Evolutionary conservation across 495 filamentous ascomycete genomes (phyloP), one percentile per base, ranked within the genome.

Genomic region (Amniculicola lignicola): DNA sequence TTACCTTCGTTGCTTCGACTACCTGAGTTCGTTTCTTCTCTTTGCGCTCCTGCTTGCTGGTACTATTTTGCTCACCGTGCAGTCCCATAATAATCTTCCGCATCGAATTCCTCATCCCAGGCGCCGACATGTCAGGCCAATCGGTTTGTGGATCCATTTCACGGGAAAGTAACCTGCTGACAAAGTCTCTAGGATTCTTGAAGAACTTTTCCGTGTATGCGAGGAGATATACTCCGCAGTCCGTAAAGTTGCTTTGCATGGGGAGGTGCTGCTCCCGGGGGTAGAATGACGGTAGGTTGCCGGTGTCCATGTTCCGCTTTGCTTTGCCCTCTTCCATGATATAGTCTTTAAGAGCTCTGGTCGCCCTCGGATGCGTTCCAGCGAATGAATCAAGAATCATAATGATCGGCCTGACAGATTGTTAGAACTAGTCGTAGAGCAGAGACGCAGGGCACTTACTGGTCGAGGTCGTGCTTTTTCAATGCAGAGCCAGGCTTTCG

Each of bases 351-450:
- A 98, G 77, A 28, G 77, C 74, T 29, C 64, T 75, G 36, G 86
- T 77, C 2, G 88, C 84, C 1, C 28, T 52, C 0, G 78, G 72
- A 64, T 90, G 92, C 0, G 67, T 11, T 15, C 64, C 31, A 31
- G 82, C 84, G 24, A 98, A 74, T 0, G 93, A 97, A 69, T 98
- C 93, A 14, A 98, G 81, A 0, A 88, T 90, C 59, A 98, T 83
- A 51, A 98, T 95, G 19, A 77, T 77, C 4, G 89, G 82, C 38
- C 76, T 76, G 35, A 43, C 72, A 74, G 54, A 70, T n/a, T 7
- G 7, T 35, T 35, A 7, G n/a, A 7, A 35, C 29, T n/a, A 35
- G n/a, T 7, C 7, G 10, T 7, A 47, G 3, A 24, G 9, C 21
- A 12, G 43, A 25, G 16, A 2, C 14, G 7, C 15, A 41, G 45